Evolutionary conservation across 495 filamentous ascomycete genomes (phyloP).

Genomic region (Neurospora tetraspora): DNA sequence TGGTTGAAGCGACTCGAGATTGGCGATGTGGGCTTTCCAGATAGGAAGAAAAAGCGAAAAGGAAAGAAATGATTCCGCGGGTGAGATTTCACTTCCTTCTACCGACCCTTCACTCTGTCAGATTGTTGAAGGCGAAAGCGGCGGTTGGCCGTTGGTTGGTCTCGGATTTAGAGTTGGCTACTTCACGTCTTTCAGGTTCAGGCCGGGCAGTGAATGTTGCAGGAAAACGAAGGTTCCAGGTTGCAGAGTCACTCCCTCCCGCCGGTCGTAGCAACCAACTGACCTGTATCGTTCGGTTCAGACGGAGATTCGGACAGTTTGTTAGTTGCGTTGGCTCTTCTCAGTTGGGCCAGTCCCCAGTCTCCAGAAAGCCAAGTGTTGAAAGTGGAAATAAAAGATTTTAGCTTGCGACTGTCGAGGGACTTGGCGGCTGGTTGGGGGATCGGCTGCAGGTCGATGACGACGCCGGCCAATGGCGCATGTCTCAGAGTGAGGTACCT

Average conservation of each 20-base stretch:
- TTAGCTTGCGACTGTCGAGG: slow-evolving; percentile 10
- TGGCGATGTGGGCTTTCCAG: neutral
- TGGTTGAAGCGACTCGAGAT: neutral
- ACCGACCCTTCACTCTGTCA: neutral
- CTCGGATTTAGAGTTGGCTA: neutral
- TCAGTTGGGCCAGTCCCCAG: neutral
- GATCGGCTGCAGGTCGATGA: slow-evolving; percentile 30
- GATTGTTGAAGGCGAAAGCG: neutral
- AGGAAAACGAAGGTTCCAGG: neutral
- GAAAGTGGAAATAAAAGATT: slow-evolving; percentile 19
- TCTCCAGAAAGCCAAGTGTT: neutral
- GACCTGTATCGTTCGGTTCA: neutral
- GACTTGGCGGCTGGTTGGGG: slow-evolving; percentile 16
- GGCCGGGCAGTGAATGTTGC: neutral
- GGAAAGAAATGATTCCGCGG: neutral
- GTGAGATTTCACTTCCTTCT: neutral
- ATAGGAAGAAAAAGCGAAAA: neutral
- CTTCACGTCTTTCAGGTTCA: neutral
- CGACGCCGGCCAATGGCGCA: slow-evolving; percentile 24
- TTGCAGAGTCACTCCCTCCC: neutral
- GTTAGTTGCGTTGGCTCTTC: neutral
- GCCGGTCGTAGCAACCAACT: neutral
- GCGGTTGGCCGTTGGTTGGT: neutral
- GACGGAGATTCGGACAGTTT: neutral
- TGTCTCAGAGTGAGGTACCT: slow-evolving; percentile 8